Evolutionary conservation across 1,139 yeast species (phyloP), one percentile per base, ranked within the genome.

Genomic region (Scheffersomyces lignicola): DNA sequence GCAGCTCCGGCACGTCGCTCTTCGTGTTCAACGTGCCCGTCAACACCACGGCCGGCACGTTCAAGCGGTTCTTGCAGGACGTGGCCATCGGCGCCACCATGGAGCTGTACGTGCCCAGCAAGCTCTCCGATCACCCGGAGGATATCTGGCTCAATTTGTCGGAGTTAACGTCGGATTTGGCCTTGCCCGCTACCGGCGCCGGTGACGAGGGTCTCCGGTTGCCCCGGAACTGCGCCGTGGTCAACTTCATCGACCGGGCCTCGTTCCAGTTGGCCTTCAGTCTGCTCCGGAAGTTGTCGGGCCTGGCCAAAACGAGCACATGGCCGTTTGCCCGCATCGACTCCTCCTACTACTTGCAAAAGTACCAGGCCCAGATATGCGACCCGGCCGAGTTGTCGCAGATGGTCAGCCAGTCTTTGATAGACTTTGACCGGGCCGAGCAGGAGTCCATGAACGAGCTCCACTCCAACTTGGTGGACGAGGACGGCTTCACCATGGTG

Each of bases 401-500:
- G 11, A 49, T 63, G 20, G 89, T 85, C 5, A 72, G 86, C 18
- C 62, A 65, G 29, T 73, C 82, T 11, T 73, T 92, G 70, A 62
- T 62, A 16, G 78, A 78, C 16, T 92, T 90, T 58, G 87, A 83
- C 49, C 62, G 70, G 37, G 79, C 82, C 17, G 98, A 92, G 54
- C 76, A 73, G 43, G 78, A 75, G 37, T 79, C 84, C 5, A 72
- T 69, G 29, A 79, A 78, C 22, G 79, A 80, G 32, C 72, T 82
- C 37, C 73, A 76, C 52, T 67, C 77, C 23, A 73, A 75, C 33
- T 57, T 80, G 22, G 92, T 86, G 7, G 97, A 90, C 56, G 96
- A 85, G 45, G 97, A 90, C 55, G 97, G 97, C 2, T 90, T 90
- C 62, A 88, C 95, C 0, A 63, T 86, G 52, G 97, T 90, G 34